These are phyloP conservation scores for Serendipita vermifera DNA, from an alignment of 768 basidiomycete genomes.

Conservation along the genomic window DNA sequence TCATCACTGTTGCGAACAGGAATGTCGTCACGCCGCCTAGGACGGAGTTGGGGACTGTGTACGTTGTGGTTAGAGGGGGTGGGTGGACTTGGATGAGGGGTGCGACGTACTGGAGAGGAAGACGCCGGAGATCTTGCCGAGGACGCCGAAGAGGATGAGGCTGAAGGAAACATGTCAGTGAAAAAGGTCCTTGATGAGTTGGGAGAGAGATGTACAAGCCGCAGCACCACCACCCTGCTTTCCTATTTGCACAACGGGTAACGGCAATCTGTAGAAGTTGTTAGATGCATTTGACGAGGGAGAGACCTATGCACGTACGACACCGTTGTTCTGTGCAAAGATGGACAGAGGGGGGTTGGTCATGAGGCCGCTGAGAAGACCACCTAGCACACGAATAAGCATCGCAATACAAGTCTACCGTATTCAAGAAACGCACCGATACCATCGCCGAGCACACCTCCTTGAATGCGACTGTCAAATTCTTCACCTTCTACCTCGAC, in stretches of 20 bases:
- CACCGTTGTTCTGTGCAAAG: slow-evolving; percentile 71
- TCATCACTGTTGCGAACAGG: slow-evolving; percentile 63
- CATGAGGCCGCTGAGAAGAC: slow-evolving; percentile 65
- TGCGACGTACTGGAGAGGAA: slow-evolving; percentile 52
- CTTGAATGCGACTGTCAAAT: slow-evolving; percentile 74
- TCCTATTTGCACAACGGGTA: slow-evolving; percentile 70
- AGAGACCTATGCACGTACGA: slow-evolving; percentile 19
- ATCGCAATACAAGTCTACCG: no score
- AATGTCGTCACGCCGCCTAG: slow-evolving; percentile 81
- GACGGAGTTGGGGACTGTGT: slow-evolving; percentile 57
- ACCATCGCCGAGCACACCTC: slow-evolving; percentile 51
- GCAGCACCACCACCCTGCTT: slow-evolving; percentile 70
- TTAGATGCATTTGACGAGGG: not conserved
- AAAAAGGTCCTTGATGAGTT: not conserved
- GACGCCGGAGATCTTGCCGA: slow-evolving; percentile 73
- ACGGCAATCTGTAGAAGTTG: slow-evolving; percentile 47
- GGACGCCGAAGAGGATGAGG: slow-evolving; percentile 64
- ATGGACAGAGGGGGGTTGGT: slow-evolving; percentile 70
- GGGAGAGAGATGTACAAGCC: no score
- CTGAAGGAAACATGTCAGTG: not conserved
- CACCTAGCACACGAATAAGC: slow-evolving; percentile 20
- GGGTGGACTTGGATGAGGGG: not conserved
- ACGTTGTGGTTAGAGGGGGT: not conserved
- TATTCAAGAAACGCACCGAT: not conserved
- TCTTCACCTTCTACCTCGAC: slow-evolving; percentile 58